Evolutionary conservation across 139 green algal genomes (phyloP), one percentile per base, ranked within the genome.

Genomic region (Chlorella sp.): DNA sequence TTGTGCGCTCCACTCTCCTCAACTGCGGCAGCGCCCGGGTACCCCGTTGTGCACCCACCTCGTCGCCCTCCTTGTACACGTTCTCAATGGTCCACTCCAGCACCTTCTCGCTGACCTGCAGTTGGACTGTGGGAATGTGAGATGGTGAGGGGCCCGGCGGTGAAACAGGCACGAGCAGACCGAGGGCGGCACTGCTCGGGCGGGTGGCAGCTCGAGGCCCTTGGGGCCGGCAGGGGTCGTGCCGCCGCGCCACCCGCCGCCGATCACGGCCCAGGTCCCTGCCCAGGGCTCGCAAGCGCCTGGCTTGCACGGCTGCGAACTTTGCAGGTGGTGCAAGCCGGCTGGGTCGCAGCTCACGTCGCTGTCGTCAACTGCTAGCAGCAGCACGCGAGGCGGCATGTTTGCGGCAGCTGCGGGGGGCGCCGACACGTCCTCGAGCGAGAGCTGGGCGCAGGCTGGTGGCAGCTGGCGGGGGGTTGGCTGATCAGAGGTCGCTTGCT

Each of bases 51-150:
- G 51, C 51, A 0, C 79, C 3, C 30, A 85, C 76, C 73, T 88
- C 87, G 62, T 90, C 87, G 34, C 70, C 83, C 56, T 88, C 56
- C 38, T 75, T 77, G 72, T 81, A 84, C 41, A 90, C 28, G 26
- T 90, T 88, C 17, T 84, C n/a, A 8, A 88, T n/a, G 13, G 80
- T 54, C 87, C 87, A 90, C 26, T 88, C 84, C 28, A 90, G 78
- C 41, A 88, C 87, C 24, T 67, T 28, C 58, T 88, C 87, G 40
- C 74, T 79, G 48, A 51, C 30, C 87, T 90, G 87, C 70, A 84
- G 46, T n/a, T n/a, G n/a, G n/a, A n/a, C n/a, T n/a, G n/a, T n/a
- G n/a, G n/a, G n/a, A n/a, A n/a, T n/a, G n/a, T n/a, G n/a, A n/a
- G n/a, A n/a, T n/a, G n/a, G n/a, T n/a, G n/a, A n/a, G n/a, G n/a